Base-by-base conservation (phyloP, 257 asterid species). In the Capsicum baccatum region DNA sequence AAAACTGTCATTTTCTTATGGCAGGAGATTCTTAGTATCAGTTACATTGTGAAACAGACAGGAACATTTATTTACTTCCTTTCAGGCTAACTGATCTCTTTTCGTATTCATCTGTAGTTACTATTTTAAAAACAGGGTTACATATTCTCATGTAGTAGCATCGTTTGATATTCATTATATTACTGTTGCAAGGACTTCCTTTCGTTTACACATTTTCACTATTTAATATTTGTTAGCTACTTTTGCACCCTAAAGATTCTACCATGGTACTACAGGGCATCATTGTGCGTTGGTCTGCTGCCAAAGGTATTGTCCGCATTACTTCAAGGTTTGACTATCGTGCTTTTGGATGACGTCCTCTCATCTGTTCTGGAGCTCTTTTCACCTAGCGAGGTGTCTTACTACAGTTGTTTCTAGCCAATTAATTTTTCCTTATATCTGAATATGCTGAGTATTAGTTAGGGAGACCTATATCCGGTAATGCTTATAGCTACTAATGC, bases 281-380 rank as follows among this genome's bases (percentile, higher is more conserved):
- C 78, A 94, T 96, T 50, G 99, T 96, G 79, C 94, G 99, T 79
- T 96, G 99, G 99, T 96, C 99, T 85, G 97, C 98, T 85, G 99
- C 99, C 83, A 96, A 96, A 90, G 99, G 99, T 84, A 87, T 96
- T 86, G 99, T 98, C 83, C 98, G 99, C n/a, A 88, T 94, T 84
- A 88, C 97, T 67, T 92, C 99, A 85, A 93, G 94, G 69, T 88
- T 97, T 26, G 83, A 92, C 97, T 79, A 89, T 90, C 85, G 83
- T 91, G 58, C 98, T 97, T 82, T 91, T 94, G 6, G 97, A 91
- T 88, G 98, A 97, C 87, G 92, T 97, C 86, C 93, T 97, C 81
- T 94, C 97, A 87, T 97, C 98, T 83, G 91, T 95, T 69, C 87
- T 95, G 90, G 99, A 97, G 91, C 98, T 94, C 70, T 97, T 97